Percentiles rank a stretch among this genome's conserved stretches.
Conservation (phyloP, 1,284 basidiomycete genomes). For the Tilletia horrida region DNA sequence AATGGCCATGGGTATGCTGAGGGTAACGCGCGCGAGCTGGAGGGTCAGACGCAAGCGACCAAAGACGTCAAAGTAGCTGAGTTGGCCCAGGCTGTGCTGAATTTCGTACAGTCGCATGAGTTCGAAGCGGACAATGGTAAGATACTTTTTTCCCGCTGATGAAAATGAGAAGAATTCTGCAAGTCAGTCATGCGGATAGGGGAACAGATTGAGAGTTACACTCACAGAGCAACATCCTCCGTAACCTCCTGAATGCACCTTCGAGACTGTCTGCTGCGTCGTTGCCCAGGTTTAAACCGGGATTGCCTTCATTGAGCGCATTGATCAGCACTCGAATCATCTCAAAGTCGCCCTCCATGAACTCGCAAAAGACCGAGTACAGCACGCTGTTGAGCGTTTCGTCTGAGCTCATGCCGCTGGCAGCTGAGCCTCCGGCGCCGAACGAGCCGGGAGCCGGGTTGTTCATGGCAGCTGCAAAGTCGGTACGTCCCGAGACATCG, state of each 20-base stretch:
- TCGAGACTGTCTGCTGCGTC: conserved; percentile 56
- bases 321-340: conserved; percentile 69
- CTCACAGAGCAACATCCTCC: conserved; percentile 51
- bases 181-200: no score
- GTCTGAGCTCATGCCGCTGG: conserved; percentile 56
- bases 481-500: conserved; percentile 59
- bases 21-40: conserved; percentile 73
- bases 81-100: conserved; percentile 69
- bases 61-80: conserved; percentile 72
- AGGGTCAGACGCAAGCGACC: conserved; percentile 73
- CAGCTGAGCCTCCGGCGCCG: conserved; percentile 6
- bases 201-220: neutral
- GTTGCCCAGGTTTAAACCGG: conserved; percentile 50
- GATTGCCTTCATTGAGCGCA: conserved; percentile 53
- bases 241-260: conserved; percentile 51
- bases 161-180: neutral
- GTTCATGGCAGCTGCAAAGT: conserved; percentile 34
- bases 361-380: conserved; percentile 72
- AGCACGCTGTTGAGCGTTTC: conserved; percentile 73
- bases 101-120: conserved; percentile 72
- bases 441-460: conserved; percentile 21
- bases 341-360: conserved; percentile 76
- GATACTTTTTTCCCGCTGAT: conserved; percentile 68
- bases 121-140: conserved; percentile 70
- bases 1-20: conserved; percentile 71